A percentile compares a stretch with the other conserved stretches of the same genome.
Conservation (phyloP, 2,329 filamentous ascomycete genomes). For the Cercospora citrullina region DNA sequence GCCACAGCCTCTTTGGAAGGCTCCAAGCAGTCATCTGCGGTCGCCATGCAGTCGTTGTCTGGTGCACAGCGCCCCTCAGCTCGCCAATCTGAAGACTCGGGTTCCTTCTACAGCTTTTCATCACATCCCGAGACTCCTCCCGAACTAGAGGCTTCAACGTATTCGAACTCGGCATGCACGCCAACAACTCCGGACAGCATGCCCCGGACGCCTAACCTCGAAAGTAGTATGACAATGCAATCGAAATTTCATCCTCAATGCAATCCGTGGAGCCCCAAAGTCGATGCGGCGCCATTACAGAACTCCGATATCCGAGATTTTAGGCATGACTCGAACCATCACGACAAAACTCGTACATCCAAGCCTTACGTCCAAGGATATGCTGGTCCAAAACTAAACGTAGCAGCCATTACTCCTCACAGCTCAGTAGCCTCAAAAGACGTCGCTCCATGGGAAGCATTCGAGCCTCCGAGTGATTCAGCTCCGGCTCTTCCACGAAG, state of each 20-base stretch:
- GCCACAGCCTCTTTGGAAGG: neutral
- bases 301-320: neutral
- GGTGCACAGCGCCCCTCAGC: neutral
- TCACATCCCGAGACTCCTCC: neutral
- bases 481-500: neutral
- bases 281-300: neutral
- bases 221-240: neutral
- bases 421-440: neutral
- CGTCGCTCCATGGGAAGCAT: slow-evolving; percentile 25
- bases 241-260: neutral
- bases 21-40: neutral
- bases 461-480: slow-evolving; percentile 12
- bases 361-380: neutral
- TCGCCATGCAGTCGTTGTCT: neutral
- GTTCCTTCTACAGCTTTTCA: neutral
- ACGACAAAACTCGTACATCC: neutral
- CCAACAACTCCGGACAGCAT: neutral
- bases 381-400: neutral
- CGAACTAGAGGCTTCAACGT: neutral
- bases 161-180: neutral
- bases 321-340: neutral
- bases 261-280: neutral
- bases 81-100: neutral
- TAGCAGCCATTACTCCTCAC: neutral
- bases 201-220: neutral